phyloP scores from a whole-genome alignment of 768 basidiomycete genomes.

The Tulasnella sp. region DNA sequence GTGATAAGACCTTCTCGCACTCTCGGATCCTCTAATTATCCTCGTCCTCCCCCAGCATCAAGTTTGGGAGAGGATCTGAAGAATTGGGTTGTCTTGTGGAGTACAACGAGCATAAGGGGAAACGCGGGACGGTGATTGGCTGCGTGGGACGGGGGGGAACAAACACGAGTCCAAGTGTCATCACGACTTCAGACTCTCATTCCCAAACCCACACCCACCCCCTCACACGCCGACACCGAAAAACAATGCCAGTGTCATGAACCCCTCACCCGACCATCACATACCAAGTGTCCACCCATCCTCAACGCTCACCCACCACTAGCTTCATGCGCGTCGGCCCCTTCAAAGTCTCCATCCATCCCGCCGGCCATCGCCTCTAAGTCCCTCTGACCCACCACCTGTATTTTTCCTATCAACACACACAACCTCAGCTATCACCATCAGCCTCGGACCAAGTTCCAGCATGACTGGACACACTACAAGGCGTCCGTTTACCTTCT shows the following conservation, averaged over 20 bases:
- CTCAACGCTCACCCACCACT: background rate
- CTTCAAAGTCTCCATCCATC: background rate
- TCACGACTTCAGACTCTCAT: constrained; percentile 21
- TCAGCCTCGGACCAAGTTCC: background rate
- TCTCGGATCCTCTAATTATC: too few relatives aligned
- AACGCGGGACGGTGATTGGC: background rate
- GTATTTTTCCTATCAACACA: background rate
- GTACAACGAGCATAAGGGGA: background rate
- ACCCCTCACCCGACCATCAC: background rate
- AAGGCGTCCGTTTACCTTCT: constrained; percentile 1
- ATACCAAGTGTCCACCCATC: background rate
- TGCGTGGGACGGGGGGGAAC: background rate
- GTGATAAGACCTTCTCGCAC: too few relatives aligned
- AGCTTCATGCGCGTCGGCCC: background rate
- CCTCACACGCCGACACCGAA: constrained; percentile 4
- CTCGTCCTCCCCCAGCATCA: background rate
- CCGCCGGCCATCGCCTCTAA: background rate
- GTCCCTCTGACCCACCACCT: constrained; percentile 3
- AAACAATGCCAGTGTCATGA: constrained; percentile 20
- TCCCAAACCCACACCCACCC: constrained; percentile 7
- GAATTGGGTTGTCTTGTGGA: background rate
- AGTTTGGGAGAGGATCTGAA: background rate
- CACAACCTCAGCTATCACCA: background rate
- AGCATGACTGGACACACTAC: background rate
- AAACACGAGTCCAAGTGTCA: constrained; percentile 20